phyloP scores from a whole-genome alignment of 208 protist species.

The Trypanosoma cruzi region DNA sequence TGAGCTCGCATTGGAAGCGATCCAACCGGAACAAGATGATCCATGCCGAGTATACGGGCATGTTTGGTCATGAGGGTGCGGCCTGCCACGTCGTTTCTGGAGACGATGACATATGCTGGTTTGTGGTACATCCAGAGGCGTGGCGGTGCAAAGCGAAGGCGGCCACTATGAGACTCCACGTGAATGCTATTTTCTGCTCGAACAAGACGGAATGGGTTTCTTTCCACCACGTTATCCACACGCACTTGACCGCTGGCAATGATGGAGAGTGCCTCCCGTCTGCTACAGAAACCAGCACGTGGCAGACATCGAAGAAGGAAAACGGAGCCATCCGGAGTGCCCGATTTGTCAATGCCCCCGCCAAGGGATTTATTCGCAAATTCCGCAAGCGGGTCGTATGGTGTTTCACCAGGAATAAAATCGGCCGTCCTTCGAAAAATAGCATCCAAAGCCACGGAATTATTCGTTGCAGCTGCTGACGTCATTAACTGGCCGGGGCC shows the following conservation, averaged over 20 bases:
- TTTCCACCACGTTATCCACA: slow-evolving; percentile 85
- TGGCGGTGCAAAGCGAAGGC: slow-evolving; percentile 78
- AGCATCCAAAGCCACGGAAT: background rate
- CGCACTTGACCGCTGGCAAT: slow-evolving; percentile 84
- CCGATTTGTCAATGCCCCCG: background rate
- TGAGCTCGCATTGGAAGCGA: slow-evolving; percentile 86
- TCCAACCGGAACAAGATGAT: slow-evolving; percentile 87
- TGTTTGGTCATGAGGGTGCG: slow-evolving; percentile 81
- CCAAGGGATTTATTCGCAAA: background rate
- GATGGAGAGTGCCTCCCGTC: slow-evolving; percentile 68
- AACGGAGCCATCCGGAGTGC: slow-evolving; percentile 32
- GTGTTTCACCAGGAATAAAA: slow-evolving; percentile 27
- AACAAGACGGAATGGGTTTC: slow-evolving; percentile 83
- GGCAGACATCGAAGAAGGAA: slow-evolving; percentile 77
- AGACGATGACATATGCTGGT: slow-evolving; percentile 85
- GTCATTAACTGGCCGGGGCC: background rate
- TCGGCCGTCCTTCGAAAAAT: slow-evolving; percentile 20
- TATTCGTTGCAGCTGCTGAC: background rate
- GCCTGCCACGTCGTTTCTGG: slow-evolving; percentile 71
- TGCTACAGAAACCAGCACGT: slow-evolving; percentile 80
- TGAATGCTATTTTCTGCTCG: slow-evolving; percentile 75
- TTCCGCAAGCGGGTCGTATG: slow-evolving; percentile 18
- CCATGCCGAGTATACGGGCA: slow-evolving; percentile 82
- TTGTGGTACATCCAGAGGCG: slow-evolving; percentile 92
- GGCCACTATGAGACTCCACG: slow-evolving; percentile 65